phyloP scores from a whole-genome alignment of 164 flowering plant species.

The Brasenia schreberi region DNA sequence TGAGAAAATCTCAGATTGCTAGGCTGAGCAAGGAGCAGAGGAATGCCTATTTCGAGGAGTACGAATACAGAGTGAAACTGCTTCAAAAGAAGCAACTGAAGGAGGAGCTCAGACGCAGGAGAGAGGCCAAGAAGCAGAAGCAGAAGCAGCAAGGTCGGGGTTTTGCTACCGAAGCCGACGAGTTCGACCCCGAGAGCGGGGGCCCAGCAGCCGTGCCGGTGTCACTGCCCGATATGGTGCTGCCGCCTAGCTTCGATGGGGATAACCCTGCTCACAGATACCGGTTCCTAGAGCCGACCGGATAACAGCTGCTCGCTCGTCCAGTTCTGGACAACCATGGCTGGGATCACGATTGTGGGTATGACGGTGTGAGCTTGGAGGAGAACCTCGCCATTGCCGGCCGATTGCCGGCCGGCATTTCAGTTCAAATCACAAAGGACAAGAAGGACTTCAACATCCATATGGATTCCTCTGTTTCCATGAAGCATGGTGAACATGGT shows the following conservation, averaged over 20 bases:
- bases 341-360: slow-evolving; percentile 98
- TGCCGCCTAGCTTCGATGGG: slow-evolving; percentile 82
- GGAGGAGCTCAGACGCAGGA: slow-evolving; percentile 72
- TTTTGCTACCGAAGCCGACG: slow-evolving; percentile 30
- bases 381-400: slow-evolving; percentile 46
- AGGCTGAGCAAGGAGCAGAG: slow-evolving; percentile 79
- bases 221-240: slow-evolving; percentile 74
- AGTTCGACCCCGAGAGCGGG: slow-evolving; percentile 45
- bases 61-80: slow-evolving; percentile 87
- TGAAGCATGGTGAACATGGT: slow-evolving; percentile 66
- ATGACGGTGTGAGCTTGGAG: slow-evolving; percentile 86
- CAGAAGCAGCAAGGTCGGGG: slow-evolving; percentile 25
- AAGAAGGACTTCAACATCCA: slow-evolving; percentile 90
- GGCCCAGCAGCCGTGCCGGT: slow-evolving; percentile 80
- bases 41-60: slow-evolving; percentile 89
- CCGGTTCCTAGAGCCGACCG: slow-evolving; percentile 73
- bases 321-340: slow-evolving; percentile 89
- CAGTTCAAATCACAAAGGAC: slow-evolving; percentile 77
- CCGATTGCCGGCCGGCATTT: slow-evolving; percentile 46
- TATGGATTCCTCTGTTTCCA: slow-evolving; percentile 69
- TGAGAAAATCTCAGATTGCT: slow-evolving; percentile 59
- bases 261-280: slow-evolving; percentile 78
- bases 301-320: slow-evolving; percentile 69
- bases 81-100: slow-evolving; percentile 91
- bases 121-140: slow-evolving; percentile 56